Evolutionary conservation across 192 early-diverging fungal species (phyloP).

Genomic region (Backusella sp.): DNA sequence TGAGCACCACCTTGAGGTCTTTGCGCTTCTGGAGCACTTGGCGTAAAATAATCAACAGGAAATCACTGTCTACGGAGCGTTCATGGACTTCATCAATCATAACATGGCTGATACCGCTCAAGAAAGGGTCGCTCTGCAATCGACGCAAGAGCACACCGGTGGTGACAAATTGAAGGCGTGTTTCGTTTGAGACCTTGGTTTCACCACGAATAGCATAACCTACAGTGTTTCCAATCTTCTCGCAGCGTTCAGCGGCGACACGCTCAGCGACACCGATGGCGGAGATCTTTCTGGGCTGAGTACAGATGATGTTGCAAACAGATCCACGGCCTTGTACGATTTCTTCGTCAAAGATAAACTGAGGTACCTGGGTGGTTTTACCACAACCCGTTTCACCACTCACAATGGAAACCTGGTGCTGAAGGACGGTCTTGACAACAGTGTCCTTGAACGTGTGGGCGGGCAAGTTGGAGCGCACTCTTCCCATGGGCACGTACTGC

Average conservation of each 20-base stretch:
- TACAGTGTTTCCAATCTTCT: slow-evolving; percentile 24
- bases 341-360: slow-evolving; percentile 71
- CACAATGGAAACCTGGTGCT: slow-evolving; percentile 66
- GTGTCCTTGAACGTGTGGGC: slow-evolving; percentile 54
- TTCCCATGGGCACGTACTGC: slow-evolving; percentile 32
- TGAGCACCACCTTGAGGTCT: slow-evolving; percentile 65
- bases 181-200: slow-evolving; percentile 30
- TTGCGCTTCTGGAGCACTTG: slow-evolving; percentile 50
- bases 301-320: slow-evolving; percentile 56
- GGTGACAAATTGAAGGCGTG: slow-evolving; percentile 29
- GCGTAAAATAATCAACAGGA: slow-evolving; percentile 65
- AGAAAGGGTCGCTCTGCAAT: slow-evolving; percentile 58
- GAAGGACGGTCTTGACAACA: slow-evolving; percentile 47
- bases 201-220: slow-evolving; percentile 41
- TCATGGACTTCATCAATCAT: slow-evolving; percentile 86
- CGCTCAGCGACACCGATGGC: slow-evolving; percentile 37
- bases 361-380: slow-evolving; percentile 81
- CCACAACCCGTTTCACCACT: slow-evolving; percentile 78
- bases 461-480: slow-evolving; percentile 60
- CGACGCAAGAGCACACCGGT: slow-evolving; percentile 72
- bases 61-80: slow-evolving; percentile 71
- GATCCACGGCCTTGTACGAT: slow-evolving; percentile 45
- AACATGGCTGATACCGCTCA: slow-evolving; percentile 69
- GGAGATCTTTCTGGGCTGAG: slow-evolving; percentile 53
- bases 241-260: slow-evolving; percentile 35